Base-by-base conservation (phyloP, 805 yeast genomes). In the Geotrichum ghanense region DNA sequence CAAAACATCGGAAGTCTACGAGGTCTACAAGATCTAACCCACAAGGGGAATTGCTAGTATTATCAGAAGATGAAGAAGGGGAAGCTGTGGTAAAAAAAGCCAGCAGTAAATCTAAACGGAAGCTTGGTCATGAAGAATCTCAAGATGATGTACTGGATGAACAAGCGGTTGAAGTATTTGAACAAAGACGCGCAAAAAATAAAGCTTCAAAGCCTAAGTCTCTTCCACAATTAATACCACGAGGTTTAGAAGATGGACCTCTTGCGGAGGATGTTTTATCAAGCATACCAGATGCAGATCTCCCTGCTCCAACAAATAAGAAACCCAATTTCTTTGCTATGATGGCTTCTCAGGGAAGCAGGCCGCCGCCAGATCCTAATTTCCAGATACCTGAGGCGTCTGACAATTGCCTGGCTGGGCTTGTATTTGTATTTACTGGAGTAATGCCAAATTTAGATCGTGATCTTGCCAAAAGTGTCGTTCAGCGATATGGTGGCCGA, bases 341-440 rank as follows among this genome's bases (percentile, higher is more conserved):
- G 58, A 76, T 75, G 53, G 75, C 78, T 2, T 61, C 48, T 70
- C 71, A 51, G 25, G 45, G 39, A 17, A 43, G 27, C 27, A 51
- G 47, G 12, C 49, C 16, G 43, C 37, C n/a, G 39, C 45, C 7
- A 46, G 25, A 34, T 40, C 52, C 35, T 12, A 45, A 49, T 14
- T 41, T 64, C 24, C 79, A 76, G n/a, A 68, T 88, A 24, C 96
- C 97, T 0, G 81, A 75, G 53, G 96, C 95, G 7, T 75, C 79
- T 7, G 85, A 88, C 2, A 81, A 89, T 60, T 92, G 98, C 65
- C 66, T 92, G 41, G 72, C 81, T 2, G 98, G 98, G 0, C 65
- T 92, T 22, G 86, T 95, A 0, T 83, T 92, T 51, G 97, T 92
- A 0, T 90, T 92, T 60, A 92, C 98, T 0, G 98, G 98, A 37